Conservation (phyloP, 306 rosid genomes). For the Cicer pinnatifidum region DNA sequence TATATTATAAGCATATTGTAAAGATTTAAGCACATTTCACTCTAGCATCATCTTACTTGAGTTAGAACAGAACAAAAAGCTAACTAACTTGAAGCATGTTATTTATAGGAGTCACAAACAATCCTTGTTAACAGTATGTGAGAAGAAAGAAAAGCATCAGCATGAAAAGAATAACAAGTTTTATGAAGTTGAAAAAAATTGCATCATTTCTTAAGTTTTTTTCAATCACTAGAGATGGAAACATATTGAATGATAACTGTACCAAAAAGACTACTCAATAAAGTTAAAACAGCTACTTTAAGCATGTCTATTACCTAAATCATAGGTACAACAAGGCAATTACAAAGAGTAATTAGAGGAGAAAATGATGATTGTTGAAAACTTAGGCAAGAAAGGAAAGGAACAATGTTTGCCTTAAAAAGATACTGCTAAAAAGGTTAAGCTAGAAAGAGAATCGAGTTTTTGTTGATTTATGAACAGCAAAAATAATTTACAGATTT, state of each 20-base stretch:
- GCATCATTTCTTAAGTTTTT: constrained; percentile 10
- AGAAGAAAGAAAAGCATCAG: constrained; percentile 20
- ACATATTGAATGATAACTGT: constrained; percentile 29
- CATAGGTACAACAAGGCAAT: constrained; percentile 36
- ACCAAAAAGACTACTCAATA: constrained; percentile 31
- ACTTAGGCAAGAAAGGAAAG: constrained; percentile 15
- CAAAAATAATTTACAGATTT: constrained; percentile 14
- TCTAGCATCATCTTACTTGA: constrained; percentile 10
- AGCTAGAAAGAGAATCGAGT: constrained; percentile 21
- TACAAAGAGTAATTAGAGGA: constrained; percentile 38
- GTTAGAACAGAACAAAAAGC: constrained; percentile 16
- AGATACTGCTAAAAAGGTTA: constrained; percentile 16
- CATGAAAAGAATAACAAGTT: neutral
- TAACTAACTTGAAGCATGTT: neutral
- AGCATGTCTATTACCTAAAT: constrained; percentile 34
- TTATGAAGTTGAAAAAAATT: constrained; percentile 4
- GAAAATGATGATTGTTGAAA: constrained; percentile 25
- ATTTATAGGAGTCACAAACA: constrained; percentile 21
- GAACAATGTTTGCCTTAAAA: constrained; percentile 29
- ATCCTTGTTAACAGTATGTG: constrained; percentile 3
- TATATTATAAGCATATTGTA: constrained; percentile 3
- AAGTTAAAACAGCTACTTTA: constrained; percentile 28
- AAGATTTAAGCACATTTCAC: constrained; percentile 8
- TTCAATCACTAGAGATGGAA: constrained; percentile 25
- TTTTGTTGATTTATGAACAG: constrained; percentile 20